phyloP scores from a whole-genome alignment of 2,329 filamentous ascomycete species.

The Gnomoniopsis sp. region DNA sequence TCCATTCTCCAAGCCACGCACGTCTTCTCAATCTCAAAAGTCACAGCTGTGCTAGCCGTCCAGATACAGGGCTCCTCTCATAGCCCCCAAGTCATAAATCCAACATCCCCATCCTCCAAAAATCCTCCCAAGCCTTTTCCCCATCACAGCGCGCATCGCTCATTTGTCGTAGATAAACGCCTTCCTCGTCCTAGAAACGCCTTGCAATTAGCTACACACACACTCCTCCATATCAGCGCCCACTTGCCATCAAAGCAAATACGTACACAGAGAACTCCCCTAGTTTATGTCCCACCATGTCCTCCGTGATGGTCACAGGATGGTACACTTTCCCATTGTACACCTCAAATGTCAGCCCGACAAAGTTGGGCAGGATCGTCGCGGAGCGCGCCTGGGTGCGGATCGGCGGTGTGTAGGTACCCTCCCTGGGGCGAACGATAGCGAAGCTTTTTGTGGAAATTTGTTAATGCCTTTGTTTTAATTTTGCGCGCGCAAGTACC shows the following conservation, averaged over 20 bases:
- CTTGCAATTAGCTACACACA: neutral
- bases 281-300: constrained; percentile 95
- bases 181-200: constrained; percentile 48
- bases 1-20: too few species aligned
- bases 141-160: neutral
- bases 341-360: constrained; percentile 83
- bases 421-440: constrained; percentile 58
- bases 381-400: constrained; percentile 83
- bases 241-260: neutral
- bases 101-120: neutral
- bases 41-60: too few species aligned
- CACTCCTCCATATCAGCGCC: neutral
- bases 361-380: constrained; percentile 88
- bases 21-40: too few species aligned
- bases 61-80: too few species aligned
- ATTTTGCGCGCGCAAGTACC: neutral
- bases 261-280: constrained; percentile 86
- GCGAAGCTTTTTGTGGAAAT: constrained; percentile 20
- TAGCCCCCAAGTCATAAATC: neutral
- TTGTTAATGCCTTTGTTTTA: neutral
- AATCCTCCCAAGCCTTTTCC: neutral
- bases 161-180: constrained; percentile 51
- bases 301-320: constrained; percentile 81
- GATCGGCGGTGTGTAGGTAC: constrained; percentile 68
- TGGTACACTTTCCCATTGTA: constrained; percentile 89